A percentile compares a stretch with the other conserved stretches of the same genome.
These are phyloP conservation scores for Oryza glaberrima DNA, from an alignment of 176 grass and related monocot species.

Conservation along the genomic window DNA sequence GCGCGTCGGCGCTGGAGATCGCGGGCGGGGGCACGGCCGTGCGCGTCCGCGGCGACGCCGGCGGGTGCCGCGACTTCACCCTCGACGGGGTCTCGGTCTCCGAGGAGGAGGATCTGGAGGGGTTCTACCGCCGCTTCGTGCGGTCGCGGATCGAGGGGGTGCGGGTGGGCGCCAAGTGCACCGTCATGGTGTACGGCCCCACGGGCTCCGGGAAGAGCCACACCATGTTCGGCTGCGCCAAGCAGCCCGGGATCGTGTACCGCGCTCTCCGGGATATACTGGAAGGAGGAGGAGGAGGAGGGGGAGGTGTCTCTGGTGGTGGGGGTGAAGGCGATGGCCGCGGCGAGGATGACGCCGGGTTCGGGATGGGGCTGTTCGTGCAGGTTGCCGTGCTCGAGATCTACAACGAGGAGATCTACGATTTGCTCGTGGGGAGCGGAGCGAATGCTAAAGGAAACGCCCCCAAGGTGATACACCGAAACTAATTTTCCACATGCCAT, in stretches of 20 bases:
- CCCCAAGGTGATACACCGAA: slow-evolving; percentile 55
- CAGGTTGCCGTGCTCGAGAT: slow-evolving; percentile 82
- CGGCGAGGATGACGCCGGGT: slow-evolving; percentile 45
- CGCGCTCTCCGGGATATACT: slow-evolving; percentile 78
- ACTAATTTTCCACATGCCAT: not conserved
- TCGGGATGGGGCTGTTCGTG: slow-evolving; percentile 61
- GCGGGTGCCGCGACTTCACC: slow-evolving; percentile 81
- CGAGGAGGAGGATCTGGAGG: slow-evolving; percentile 71
- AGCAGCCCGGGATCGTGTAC: slow-evolving; percentile 89
- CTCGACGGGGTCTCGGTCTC: slow-evolving; percentile 85
- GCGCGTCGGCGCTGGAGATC: slow-evolving; percentile 60
- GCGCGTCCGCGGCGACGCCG: slow-evolving; percentile 68
- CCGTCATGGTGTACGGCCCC: slow-evolving; percentile 91
- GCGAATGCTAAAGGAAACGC: slow-evolving; percentile 54
- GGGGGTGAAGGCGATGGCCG: not conserved
- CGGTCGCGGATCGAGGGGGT: slow-evolving; percentile 66
- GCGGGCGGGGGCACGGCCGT: slow-evolving; percentile 47
- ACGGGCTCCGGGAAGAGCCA: slow-evolving; percentile 82
- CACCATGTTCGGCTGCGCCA: slow-evolving; percentile 86
- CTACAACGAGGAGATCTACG: slow-evolving; percentile 93
- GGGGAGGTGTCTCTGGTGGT: not conserved
- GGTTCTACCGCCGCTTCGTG: slow-evolving; percentile 82
- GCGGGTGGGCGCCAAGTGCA: slow-evolving; percentile 84
- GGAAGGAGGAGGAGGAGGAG: slow-evolving; percentile 25
- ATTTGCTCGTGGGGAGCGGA: slow-evolving; percentile 58